phyloP scores from a whole-genome alignment of 2,329 filamentous ascomycete genomes.

The Calonectria ilicicola region DNA sequence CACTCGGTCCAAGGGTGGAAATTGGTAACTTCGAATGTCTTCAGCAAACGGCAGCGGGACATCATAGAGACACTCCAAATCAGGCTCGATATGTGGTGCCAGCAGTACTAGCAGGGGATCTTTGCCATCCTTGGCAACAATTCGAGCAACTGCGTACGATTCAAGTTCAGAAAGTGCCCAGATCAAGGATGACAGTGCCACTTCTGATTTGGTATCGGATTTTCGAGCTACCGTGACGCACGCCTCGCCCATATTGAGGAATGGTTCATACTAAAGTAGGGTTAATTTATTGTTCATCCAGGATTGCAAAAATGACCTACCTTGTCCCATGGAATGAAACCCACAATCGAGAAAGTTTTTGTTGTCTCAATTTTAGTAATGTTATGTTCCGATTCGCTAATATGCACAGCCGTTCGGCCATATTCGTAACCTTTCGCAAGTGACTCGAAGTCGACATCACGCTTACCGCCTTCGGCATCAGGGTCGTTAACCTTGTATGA shows the following conservation, averaged over 20 bases:
- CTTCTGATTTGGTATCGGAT: slow-evolving; percentile 82
- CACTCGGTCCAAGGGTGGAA: slow-evolving; percentile 89
- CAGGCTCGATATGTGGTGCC: slow-evolving; percentile 81
- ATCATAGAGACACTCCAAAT: slow-evolving; percentile 89
- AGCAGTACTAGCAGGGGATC: slow-evolving; percentile 83
- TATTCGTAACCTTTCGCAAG: slow-evolving; percentile 96
- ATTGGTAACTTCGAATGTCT: slow-evolving; percentile 90
- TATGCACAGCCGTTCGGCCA: slow-evolving; percentile 90
- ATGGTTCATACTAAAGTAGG: slow-evolving; percentile 76
- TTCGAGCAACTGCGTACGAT: slow-evolving; percentile 85
- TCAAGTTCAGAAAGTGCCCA: slow-evolving; percentile 88
- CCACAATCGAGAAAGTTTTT: slow-evolving; percentile 83
- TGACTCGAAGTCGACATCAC: slow-evolving; percentile 83
- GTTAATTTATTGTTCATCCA: slow-evolving; percentile 22
- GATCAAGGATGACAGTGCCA: slow-evolving; percentile 90
- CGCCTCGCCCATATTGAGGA: slow-evolving; percentile 85
- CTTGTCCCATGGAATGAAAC: slow-evolving; percentile 82
- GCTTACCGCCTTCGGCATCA: slow-evolving; percentile 80
- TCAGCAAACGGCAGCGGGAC: slow-evolving; percentile 93
- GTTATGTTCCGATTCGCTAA: slow-evolving; percentile 86
- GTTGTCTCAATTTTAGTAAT: slow-evolving; percentile 88
- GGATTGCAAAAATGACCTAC: slow-evolving; percentile 54
- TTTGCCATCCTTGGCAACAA: slow-evolving; percentile 87
- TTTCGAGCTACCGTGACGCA: slow-evolving; percentile 83
- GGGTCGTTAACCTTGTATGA: slow-evolving; percentile 86